phyloP scores from a whole-genome alignment of 2,329 filamentous ascomycete species.

The Ceratocystis albifundus region DNA sequence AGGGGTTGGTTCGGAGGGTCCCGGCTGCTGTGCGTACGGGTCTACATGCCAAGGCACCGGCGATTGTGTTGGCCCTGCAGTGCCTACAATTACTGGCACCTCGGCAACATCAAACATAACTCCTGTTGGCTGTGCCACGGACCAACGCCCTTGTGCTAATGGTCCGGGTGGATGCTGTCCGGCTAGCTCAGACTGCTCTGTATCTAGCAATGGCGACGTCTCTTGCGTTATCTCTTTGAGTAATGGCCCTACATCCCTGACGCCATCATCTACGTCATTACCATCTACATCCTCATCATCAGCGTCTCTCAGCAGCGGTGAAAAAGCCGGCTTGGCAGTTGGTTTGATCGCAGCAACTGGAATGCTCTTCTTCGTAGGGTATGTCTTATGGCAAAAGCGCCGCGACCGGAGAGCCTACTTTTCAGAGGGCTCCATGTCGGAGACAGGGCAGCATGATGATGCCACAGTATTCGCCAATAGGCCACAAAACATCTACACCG shows the following conservation, averaged over 20 bases:
- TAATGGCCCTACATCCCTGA: slow-evolving; percentile 28
- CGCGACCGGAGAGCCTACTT: slow-evolving; percentile 25
- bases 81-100: slow-evolving; percentile 24
- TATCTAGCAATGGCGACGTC: slow-evolving; percentile 30
- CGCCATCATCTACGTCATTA: neutral
- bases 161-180: slow-evolving; percentile 41
- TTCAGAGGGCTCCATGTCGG: slow-evolving; percentile 20
- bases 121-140: slow-evolving; percentile 37
- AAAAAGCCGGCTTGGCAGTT: slow-evolving; percentile 46
- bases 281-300: slow-evolving; percentile 19
- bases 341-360: slow-evolving; percentile 40
- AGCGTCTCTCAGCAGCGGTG: slow-evolving; percentile 35
- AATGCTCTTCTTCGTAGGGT: slow-evolving; percentile 27
- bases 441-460: slow-evolving; percentile 7
- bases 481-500: slow-evolving; percentile 34
- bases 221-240: slow-evolving; percentile 33
- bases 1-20: slow-evolving; percentile 28
- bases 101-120: slow-evolving; percentile 28
- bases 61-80: slow-evolving; percentile 31
- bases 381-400: slow-evolving; percentile 35
- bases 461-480: slow-evolving; percentile 24
- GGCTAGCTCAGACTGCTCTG: slow-evolving; percentile 35
- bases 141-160: slow-evolving; percentile 36
- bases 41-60: slow-evolving; percentile 33
- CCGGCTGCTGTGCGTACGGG: slow-evolving; percentile 40